Base-by-base conservation (phyloP, 345 rosid genomes). In the Camelina sativa region DNA sequence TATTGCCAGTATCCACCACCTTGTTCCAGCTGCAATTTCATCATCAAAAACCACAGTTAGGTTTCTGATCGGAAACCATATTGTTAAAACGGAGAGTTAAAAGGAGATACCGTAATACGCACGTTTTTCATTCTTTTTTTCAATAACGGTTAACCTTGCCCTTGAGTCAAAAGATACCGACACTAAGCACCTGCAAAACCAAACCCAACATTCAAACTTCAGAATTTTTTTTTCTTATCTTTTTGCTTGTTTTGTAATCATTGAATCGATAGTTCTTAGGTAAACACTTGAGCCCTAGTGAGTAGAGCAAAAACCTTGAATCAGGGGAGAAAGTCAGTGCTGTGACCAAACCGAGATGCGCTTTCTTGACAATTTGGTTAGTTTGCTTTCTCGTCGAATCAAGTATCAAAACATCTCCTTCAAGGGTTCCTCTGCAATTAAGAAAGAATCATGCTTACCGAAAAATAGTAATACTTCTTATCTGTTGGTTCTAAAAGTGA, bases 111-210 rank as follows among this genome's bases (percentile, higher is more conserved):
- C 16, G 2, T 37, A 44, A 11, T 51, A 58, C 73, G 4, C 65
- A 78, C 81, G 19, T 66, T 72, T 66, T 23, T 43, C 77, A 52
- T n/a, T 11, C 53, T 5, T 72, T 35, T 38, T 11, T 23, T 85
- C 80, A 46, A 90, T 82, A 50, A 74, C 52, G 0, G 93, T 96
- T 73, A 92, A 82, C 72, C 97, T 87, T 57, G 85, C 99, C 80
- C 98, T 96, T 5, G 96, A 91, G 82, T 91, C 99, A 83, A 96
- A 74, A 48, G 97, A 96, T 68, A 85, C 91, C 16, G 97, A 92
- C 52, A 88, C 75, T 81, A 92, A 69, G 46, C 91, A 86, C 93
- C 99, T 92, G 81, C 56, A 81, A 4, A 47, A 67, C 70, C 60
- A 73, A 44, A 34, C 56, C 73, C 61, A 72, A 4, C 43, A 52